phyloP scores from a whole-genome alignment of 1,284 basidiomycete genomes.

The Entoloma clypeatum region DNA sequence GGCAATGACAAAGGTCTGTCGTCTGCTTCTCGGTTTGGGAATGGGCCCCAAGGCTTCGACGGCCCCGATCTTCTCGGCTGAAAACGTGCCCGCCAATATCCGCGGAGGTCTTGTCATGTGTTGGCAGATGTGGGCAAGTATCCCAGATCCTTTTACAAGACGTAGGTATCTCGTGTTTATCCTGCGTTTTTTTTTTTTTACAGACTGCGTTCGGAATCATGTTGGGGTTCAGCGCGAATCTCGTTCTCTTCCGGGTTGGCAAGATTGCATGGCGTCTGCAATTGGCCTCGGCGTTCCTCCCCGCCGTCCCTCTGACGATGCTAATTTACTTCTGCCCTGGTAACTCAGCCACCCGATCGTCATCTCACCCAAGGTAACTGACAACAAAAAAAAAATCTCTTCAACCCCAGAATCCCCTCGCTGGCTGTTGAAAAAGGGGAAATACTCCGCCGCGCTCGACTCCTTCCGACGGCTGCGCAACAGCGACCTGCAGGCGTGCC shows the following conservation, averaged over 20 bases:
- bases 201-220: constrained; percentile 57
- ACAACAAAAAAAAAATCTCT: too few species aligned
- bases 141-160: not conserved
- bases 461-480: constrained; percentile 62
- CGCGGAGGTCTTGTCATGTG: constrained; percentile 71
- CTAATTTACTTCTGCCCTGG: constrained; percentile 53
- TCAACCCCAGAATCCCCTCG: constrained; percentile 58
- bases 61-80: constrained; percentile 56
- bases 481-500: constrained; percentile 59
- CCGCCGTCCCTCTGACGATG: constrained; percentile 45
- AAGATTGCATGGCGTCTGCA: constrained; percentile 56
- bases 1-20: constrained; percentile 44
- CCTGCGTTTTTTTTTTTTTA: not conserved
- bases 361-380: not conserved
- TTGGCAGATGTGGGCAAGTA: constrained; percentile 56
- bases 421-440: constrained; percentile 68
- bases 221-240: constrained; percentile 49
- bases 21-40: constrained; percentile 61
- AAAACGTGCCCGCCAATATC: constrained; percentile 59
- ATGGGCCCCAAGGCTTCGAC: constrained; percentile 68
- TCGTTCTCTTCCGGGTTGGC: constrained; percentile 42
- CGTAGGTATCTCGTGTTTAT: not conserved
- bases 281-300: constrained; percentile 51
- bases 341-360: constrained; percentile 17
- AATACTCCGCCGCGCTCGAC: constrained; percentile 53